These are phyloP conservation scores for Phytopythium litorale DNA, from an alignment of 352 stramenopile species.

Conservation along the genomic window DNA sequence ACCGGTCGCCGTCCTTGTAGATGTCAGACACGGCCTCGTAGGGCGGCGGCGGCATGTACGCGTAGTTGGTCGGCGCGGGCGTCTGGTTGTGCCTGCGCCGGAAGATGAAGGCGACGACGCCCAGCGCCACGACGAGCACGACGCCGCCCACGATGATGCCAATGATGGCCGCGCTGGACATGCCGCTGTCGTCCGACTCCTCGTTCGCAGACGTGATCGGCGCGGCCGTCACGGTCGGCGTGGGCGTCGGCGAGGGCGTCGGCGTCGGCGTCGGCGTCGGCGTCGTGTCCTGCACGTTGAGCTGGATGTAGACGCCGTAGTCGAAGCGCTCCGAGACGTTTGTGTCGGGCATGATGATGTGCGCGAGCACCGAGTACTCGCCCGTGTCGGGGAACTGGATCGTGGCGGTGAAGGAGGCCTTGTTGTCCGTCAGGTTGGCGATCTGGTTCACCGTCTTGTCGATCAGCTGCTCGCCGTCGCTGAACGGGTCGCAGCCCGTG, in stretches of 20 bases:
- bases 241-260: constrained; percentile 7
- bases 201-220: constrained; percentile 1
- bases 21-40: constrained; percentile 41
- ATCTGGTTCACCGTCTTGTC: constrained; percentile 56
- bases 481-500: constrained; percentile 52
- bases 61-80: constrained; percentile 18
- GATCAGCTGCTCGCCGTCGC: constrained; percentile 37
- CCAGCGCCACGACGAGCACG: constrained; percentile 39
- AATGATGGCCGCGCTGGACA: constrained; percentile 46
- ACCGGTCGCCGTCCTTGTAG: constrained; percentile 23
- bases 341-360: constrained; percentile 53
- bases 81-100: constrained; percentile 27
- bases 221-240: constrained; percentile 5
- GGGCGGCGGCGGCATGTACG: constrained; percentile 46
- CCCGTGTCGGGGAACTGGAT: constrained; percentile 33
- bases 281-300: constrained; percentile 29
- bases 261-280: constrained; percentile 18
- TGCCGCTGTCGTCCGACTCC: constrained; percentile 12
- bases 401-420: constrained; percentile 26
- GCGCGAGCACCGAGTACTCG: constrained; percentile 44
- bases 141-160: constrained; percentile 57
- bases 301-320: constrained; percentile 41
- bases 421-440: constrained; percentile 53
- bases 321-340: constrained; percentile 46
- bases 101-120: constrained; percentile 35